Conservation (phyloP, 257 asterid species). For the Rubia yunnanensis region DNA sequence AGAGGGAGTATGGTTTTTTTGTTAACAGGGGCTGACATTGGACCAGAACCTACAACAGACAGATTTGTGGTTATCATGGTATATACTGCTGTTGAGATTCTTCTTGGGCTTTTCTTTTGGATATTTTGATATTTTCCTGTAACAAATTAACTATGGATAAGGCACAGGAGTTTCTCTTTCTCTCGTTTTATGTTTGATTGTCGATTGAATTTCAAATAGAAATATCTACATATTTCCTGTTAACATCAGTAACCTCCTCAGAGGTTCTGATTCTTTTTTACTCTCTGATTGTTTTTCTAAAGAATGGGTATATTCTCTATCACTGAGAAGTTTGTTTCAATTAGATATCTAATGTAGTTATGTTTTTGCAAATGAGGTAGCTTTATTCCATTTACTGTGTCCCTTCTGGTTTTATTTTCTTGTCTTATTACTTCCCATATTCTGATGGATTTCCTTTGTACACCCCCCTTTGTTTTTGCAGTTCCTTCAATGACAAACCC, state of each 20-base stretch:
- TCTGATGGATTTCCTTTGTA: background rate
- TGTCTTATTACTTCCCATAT: background rate
- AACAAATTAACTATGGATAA: background rate
- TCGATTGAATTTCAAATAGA: too few relatives aligned
- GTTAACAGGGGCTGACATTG: slow-evolving; percentile 82
- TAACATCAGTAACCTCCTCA: background rate
- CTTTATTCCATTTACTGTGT: background rate
- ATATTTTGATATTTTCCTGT: background rate
- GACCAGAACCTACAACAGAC: slow-evolving; percentile 99
- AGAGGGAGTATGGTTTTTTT: slow-evolving; percentile 4
- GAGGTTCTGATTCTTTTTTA: background rate
- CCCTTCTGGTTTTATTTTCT: background rate
- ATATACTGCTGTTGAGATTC: slow-evolving; percentile 8
- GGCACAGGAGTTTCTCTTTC: too few relatives aligned
- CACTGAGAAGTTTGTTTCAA: background rate
- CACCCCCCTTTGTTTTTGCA: slow-evolving; percentile 13
- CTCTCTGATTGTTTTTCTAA: slow-evolving; percentile 15
- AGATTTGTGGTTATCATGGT: slow-evolving; percentile 99
- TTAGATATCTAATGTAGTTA: background rate
- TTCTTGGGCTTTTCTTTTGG: background rate
- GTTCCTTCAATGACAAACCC: slow-evolving; percentile 90
- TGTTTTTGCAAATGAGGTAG: background rate
- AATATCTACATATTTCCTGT: background rate
- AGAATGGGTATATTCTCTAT: slow-evolving; percentile 71
- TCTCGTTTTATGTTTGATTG: background rate